phyloP scores from a whole-genome alignment of 1,139 yeast species.

The Kodamaea ohmeri region DNA sequence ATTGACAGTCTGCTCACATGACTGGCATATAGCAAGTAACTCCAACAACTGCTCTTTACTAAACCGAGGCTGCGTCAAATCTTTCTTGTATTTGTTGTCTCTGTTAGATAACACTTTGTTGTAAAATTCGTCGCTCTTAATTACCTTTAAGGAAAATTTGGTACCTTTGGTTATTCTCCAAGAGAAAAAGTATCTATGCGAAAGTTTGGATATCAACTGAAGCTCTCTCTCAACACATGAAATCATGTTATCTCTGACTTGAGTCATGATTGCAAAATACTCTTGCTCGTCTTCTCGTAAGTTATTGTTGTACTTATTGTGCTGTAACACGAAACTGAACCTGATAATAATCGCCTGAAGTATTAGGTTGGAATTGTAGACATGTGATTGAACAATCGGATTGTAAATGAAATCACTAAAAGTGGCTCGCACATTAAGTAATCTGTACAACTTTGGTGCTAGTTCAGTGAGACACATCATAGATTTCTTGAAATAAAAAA shows the following conservation, averaged over 20 bases:
- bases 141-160: conserved; percentile 10
- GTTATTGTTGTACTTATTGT: conserved; percentile 11
- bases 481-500: conserved; percentile 35
- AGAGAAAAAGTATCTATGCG: conserved; percentile 14
- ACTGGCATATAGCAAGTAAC: conserved; percentile 3
- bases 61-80: conserved; percentile 10
- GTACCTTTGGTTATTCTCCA: conserved; percentile 14
- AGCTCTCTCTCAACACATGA: conserved; percentile 8
- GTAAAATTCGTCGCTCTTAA: conserved; percentile 12
- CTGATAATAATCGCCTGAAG: conserved; percentile 31
- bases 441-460: conserved; percentile 36
- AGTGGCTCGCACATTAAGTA: conserved; percentile 31
- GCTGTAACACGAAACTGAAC: conserved; percentile 14
- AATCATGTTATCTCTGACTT: conserved; percentile 9
- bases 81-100: conserved; percentile 9
- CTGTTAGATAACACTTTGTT: conserved; percentile 10
- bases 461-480: conserved; percentile 29
- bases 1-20: background rate
- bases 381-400: conserved; percentile 36
- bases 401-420: conserved; percentile 41
- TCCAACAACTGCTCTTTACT: conserved; percentile 11
- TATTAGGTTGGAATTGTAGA: conserved; percentile 38
- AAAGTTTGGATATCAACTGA: conserved; percentile 11
- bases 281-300: conserved; percentile 12
- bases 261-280: conserved; percentile 9